Base-by-base conservation (phyloP, 2,329 filamentous ascomycete species). In the Aspergillus caelatus region DNA sequence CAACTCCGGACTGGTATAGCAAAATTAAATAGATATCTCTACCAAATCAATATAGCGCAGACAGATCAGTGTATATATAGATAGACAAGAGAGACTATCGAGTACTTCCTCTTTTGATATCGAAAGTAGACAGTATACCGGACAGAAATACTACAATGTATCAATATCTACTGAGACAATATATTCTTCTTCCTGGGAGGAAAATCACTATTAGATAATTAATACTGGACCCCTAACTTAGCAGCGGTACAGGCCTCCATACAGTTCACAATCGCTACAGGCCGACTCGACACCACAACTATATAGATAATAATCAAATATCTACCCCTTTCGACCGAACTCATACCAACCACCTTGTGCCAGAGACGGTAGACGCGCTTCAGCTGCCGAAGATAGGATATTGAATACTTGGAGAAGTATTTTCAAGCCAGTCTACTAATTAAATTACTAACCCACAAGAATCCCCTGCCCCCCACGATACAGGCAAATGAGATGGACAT, bases 381-480 rank as follows among this genome's bases (percentile, higher is more conserved):
- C 70, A 75, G 70, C 70, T 75, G 70, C 70, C 63, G 72, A 75
- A 56, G 58, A 74, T 75, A 74, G 72, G 72, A 76, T 72, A 66
- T 72, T 34, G 10, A 34, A 34, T 2, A 34, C 32, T 34, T 34
- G 32, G 3, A 34, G 10, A 34, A 34, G 11, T 9, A 9, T 9
- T 9, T 34, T 34, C 32, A 34, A 34, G 9, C 32, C 32, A 34
- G 32, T 9, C 32, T 34, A 34, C 32, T 34, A 34, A 34, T 9
- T 1, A 34, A 34, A 0, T 34, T 34, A 34, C 32, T 12, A 34
- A 34, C 32, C 32, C 3, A 34, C 32, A 3, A 34, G 10, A 34
- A 34, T 34, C 63, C 50, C 61, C 60, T 66, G 63, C 60, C 63
- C 50, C 61, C 62, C 66, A 64, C 60, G 64, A 70, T 60, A 68